Conservation (phyloP, 164 flowering plant species). For the Magnolia changhungtana region DNA sequence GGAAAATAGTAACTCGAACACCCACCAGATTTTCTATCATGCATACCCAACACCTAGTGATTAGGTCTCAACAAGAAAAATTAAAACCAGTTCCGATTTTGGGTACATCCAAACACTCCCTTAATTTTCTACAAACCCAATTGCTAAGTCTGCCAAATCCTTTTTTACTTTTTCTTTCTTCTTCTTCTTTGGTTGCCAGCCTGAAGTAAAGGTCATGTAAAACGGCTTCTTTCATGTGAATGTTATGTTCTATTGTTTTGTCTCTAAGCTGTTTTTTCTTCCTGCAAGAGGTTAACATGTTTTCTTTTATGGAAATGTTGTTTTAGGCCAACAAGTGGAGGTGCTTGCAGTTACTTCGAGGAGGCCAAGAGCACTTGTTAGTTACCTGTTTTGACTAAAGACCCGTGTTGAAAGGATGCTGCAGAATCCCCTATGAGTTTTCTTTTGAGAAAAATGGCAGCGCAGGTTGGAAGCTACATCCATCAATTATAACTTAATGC, state of each 20-base stretch:
- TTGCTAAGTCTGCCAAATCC: background rate
- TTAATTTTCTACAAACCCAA: background rate
- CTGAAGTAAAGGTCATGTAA: too few species aligned
- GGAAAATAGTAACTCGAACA: too few species aligned
- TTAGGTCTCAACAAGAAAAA: too few species aligned
- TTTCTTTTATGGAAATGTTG: background rate
- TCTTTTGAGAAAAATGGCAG: too few species aligned
- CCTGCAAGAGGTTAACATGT: background rate
- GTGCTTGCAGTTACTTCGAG: slow-evolving; percentile 25
- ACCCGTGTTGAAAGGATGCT: too few species aligned
- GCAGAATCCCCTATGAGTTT: too few species aligned
- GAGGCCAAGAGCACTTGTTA: slow-evolving; percentile 14
- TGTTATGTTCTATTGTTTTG: background rate
- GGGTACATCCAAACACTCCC: background rate
- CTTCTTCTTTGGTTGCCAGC: background rate
- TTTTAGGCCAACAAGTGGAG: slow-evolving; percentile 70
- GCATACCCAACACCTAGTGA: too few species aligned
- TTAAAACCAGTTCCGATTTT: background rate
- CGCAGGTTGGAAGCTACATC: too few species aligned
- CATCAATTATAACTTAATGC: too few species aligned
- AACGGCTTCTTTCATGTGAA: background rate
- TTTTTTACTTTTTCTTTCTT: background rate
- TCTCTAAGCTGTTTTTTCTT: background rate
- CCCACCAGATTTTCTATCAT: too few species aligned
- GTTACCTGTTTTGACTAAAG: background rate